Conservation (phyloP, 1,284 basidiomycete species). For the Bondarzewia mesenterica region DNA sequence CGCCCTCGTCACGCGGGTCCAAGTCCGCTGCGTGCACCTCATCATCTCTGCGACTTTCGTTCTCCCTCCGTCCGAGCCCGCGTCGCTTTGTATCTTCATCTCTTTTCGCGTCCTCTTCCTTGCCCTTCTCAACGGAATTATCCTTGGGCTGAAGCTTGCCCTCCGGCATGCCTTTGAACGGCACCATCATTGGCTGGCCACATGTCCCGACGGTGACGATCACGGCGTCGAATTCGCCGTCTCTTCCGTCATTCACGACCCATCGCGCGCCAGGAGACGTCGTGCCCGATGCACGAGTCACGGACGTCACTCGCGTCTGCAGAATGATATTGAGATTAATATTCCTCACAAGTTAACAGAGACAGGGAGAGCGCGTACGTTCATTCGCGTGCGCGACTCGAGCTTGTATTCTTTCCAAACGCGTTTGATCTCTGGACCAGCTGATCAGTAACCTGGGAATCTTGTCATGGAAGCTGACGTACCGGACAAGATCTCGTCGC, state of each 20-base stretch:
- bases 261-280: slow-evolving; percentile 23
- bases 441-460: background rate
- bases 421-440: slow-evolving; percentile 33
- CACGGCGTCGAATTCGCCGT: slow-evolving; percentile 48
- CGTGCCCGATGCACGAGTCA: slow-evolving; percentile 19
- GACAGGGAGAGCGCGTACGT: slow-evolving; percentile 19
- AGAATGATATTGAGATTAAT: background rate
- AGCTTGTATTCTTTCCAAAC: slow-evolving; percentile 52
- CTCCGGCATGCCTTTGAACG: slow-evolving; percentile 38
- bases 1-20: background rate
- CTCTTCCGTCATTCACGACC: slow-evolving; percentile 42
- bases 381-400: slow-evolving; percentile 40
- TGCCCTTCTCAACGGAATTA: slow-evolving; percentile 3
- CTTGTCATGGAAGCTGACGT: slow-evolving; percentile 6
- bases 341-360: background rate
- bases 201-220: slow-evolving; percentile 53
- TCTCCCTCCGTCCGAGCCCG: slow-evolving; percentile 3
- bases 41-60: slow-evolving; percentile 5
- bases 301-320: slow-evolving; percentile 29
- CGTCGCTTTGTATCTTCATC: background rate
- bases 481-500: slow-evolving; percentile 50
- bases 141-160: slow-evolving; percentile 7
- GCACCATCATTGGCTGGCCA: slow-evolving; percentile 42
- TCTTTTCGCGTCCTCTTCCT: background rate
- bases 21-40: background rate